Evolutionary conservation across 495 filamentous ascomycete species (phyloP), one percentile per base, ranked within the genome.

Genomic region (Pyrenula aspistea): DNA sequence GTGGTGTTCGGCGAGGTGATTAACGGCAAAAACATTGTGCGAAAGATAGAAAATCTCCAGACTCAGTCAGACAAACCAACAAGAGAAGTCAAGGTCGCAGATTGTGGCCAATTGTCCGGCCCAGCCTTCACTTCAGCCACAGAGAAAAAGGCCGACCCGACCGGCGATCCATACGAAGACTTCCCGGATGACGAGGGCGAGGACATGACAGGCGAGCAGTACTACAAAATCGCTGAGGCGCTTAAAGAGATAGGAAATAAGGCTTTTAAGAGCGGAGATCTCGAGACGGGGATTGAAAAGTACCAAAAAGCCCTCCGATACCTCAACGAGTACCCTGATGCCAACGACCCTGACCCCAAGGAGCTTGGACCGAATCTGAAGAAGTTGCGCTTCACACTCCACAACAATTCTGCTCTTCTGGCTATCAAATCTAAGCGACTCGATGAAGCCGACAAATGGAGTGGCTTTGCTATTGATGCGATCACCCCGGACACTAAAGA

Each of bases 271-370:
- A 71, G 67, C 19, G 79, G 80, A 22, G 78, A 96, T 62, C 65
- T 86, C 25, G 65, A 73, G 36, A 73, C 87, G 22, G 92, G 84
- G 11, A 75, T 97, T 22, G 87, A 87, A 49, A 99, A 99, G 75
- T 99, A 99, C 74, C 87, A 95, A 71, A 99, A 99, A 74, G 91
- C 82, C n/a, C 71, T 99, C 55, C 86, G 93, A 60, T 99, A 97
- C 65, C 71, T 96, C 58, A 89, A 91, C 67, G 91, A 96, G 72
- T 88, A 93, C 66, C 85, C 89, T 11, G 82, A 83, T 53, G 70
- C 84, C 21, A 70, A 65, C 19, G 83, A 90, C 19, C 72, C 77
- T 1, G 89, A 91, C 58, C 74, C 84, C 36, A 73, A 76, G 48
- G 87, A 89, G 50, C 75, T 87, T 31, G 80, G 78, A 51, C 65